phyloP scores from a whole-genome alignment of 768 basidiomycete genomes.

The Auriscalpium vulgare region DNA sequence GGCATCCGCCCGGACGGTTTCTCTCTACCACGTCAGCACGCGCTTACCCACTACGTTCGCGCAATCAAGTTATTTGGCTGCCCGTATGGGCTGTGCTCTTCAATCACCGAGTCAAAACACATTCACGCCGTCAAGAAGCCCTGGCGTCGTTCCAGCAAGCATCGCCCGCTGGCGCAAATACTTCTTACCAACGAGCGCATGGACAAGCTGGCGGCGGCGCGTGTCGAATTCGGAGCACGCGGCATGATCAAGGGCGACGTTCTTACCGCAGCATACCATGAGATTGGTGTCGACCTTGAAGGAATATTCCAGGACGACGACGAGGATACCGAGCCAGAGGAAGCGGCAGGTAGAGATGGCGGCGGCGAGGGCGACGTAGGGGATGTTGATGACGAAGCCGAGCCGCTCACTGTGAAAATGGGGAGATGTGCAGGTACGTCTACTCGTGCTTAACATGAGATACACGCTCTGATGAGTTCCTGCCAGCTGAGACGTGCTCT shows the following conservation, averaged over 20 bases:
- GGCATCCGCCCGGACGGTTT: conserved; percentile 16
- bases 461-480: not conserved
- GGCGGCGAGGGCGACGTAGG: no score
- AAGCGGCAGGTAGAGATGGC: no score
- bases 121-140: conserved; percentile 2
- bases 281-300: no score
- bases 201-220: not conserved
- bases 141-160: not conserved
- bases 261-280: no score
- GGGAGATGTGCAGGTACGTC: not conserved
- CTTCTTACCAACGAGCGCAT: not conserved
- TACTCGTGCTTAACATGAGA: not conserved
- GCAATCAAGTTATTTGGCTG: not conserved
- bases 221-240: not conserved
- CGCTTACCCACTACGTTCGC: not conserved
- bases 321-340: no score
- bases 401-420: no score
- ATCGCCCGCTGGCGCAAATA: not conserved
- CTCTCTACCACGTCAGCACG: conserved; percentile 19
- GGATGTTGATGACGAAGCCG: no score
- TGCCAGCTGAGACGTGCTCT: not conserved
- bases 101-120: conserved; percentile 4
- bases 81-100: not conserved
- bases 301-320: no score
- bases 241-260: not conserved